Evolutionary conservation across 805 yeast species (phyloP).

Genomic region (Kuraishia cidri): DNA sequence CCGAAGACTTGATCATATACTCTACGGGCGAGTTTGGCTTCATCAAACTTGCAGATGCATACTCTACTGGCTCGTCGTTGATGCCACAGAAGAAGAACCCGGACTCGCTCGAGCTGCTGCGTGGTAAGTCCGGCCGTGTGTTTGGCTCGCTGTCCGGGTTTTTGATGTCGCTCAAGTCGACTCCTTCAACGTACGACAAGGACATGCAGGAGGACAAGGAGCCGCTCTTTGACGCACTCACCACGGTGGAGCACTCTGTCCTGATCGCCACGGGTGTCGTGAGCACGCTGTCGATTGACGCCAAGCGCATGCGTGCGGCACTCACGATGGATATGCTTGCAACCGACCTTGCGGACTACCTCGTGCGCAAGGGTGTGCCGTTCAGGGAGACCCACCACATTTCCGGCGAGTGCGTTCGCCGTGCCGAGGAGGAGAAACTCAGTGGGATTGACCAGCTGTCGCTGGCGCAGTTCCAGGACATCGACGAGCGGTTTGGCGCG

Average conservation of each 20-base stretch:
- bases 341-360: conserved; percentile 95
- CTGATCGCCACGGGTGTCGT: conserved; percentile 94
- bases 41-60: conserved; percentile 89
- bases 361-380: conserved; percentile 97
- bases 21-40: conserved; percentile 98
- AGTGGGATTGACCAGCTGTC: conserved; percentile 83
- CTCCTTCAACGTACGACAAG: conserved; percentile 95
- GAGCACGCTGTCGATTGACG: conserved; percentile 71
- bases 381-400: conserved; percentile 99
- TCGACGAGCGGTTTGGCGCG: conserved; percentile 70
- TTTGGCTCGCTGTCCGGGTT: conserved; percentile 94
- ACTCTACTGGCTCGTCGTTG: conserved; percentile 95
- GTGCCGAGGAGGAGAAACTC: conserved; percentile 70
- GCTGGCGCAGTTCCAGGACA: conserved; percentile 66
- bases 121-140: conserved; percentile 97
- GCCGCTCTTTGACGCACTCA: conserved; percentile 87
- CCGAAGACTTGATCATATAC: conserved; percentile 92
- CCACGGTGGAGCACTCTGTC: conserved; percentile 89
- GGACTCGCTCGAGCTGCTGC: conserved; percentile 85
- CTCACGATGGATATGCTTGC: conserved; percentile 99
- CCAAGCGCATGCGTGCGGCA: conserved; percentile 74
- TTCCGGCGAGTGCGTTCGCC: conserved; percentile 93
- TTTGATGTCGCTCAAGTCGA: conserved; percentile 93
- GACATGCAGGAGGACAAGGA: conserved; percentile 99
- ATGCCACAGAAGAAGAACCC: conserved; percentile 99